phyloP scores from a whole-genome alignment of 306 rosid genomes.

The Comarum palustre region DNA sequence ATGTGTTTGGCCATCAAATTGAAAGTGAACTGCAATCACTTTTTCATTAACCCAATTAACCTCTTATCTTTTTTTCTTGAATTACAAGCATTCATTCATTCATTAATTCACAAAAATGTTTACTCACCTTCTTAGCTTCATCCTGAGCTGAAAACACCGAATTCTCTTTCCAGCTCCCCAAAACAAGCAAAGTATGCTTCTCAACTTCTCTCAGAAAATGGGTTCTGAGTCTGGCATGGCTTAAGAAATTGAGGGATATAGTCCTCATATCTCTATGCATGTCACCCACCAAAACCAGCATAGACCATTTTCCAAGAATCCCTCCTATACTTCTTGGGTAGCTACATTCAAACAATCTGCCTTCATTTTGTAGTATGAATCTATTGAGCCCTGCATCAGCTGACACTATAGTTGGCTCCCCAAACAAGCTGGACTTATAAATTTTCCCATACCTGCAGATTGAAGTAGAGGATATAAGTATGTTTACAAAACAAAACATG shows the following conservation, averaged over 20 bases:
- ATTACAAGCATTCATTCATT: conserved; percentile 16
- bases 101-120: neutral
- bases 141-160: conserved; percentile 77
- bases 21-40: conserved; percentile 74
- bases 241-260: conserved; percentile 77
- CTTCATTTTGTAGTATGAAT: conserved; percentile 89
- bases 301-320: conserved; percentile 97
- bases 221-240: conserved; percentile 74
- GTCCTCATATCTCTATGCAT: conserved; percentile 93
- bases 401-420: conserved; percentile 84
- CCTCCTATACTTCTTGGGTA: conserved; percentile 96
- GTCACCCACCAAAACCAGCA: conserved; percentile 97
- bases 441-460: conserved; percentile 75
- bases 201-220: conserved; percentile 71
- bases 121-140: conserved; percentile 77
- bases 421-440: conserved; percentile 83
- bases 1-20: conserved; percentile 91
- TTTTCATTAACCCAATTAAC: conserved; percentile 11
- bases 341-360: conserved; percentile 86
- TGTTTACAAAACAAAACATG: neutral
- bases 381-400: conserved; percentile 88
- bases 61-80: neutral
- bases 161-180: conserved; percentile 59
- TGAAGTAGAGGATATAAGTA: neutral
- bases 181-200: conserved; percentile 66